Evolutionary conservation across 2,329 filamentous ascomycete species (phyloP), one percentile per base, ranked within the genome.

Genomic region (Ophiocordyceps robertsii): DNA sequence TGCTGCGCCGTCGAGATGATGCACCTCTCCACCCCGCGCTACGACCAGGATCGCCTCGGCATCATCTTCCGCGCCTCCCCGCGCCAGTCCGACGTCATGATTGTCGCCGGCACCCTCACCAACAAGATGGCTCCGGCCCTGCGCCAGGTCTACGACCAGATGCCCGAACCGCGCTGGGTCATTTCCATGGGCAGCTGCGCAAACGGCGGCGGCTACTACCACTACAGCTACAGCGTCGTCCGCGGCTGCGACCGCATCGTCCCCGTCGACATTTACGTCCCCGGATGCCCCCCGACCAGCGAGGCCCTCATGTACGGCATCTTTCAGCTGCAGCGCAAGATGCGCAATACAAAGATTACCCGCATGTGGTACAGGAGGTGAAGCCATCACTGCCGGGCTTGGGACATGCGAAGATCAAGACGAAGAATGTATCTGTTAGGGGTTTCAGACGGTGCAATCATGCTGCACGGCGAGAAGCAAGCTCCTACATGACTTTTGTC

Each of bases 61-160:
- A 92, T 93, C 60, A 92, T 93, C 60, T 93, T 92, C 75, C 81
- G 86, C 53, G 86, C 85, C 45, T 90, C 84, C 13, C 86, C 86
- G 2, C 81, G 86, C 49, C 86, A 93, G 64, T 84, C 85, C 46
- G 87, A 94, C 63, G 82, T 93, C 51, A 92, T 94, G 86, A 92
- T 94, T 55, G 87, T 94, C 19, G 87, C 88, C 24, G 88, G 88
- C 46, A 95, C 88, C 29, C 75, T 95, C 47, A 93, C 86, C 53
- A 95, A 95, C 73, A 95, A 95, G 72, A 95, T 95, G 88, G 87
- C 86, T 1, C 86, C 88, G 2, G 88, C 88, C 30, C 69, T 95
- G 57, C 75, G 88, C 62, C 85, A 92, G 66, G 82, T 93, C 47
- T 95, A 95, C 68, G 88, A 95, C 63, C 88, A 94, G 70, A 94